phyloP scores from a whole-genome alignment of 371 early-diverging fungal species.

The Rhizopus delemar region DNA sequence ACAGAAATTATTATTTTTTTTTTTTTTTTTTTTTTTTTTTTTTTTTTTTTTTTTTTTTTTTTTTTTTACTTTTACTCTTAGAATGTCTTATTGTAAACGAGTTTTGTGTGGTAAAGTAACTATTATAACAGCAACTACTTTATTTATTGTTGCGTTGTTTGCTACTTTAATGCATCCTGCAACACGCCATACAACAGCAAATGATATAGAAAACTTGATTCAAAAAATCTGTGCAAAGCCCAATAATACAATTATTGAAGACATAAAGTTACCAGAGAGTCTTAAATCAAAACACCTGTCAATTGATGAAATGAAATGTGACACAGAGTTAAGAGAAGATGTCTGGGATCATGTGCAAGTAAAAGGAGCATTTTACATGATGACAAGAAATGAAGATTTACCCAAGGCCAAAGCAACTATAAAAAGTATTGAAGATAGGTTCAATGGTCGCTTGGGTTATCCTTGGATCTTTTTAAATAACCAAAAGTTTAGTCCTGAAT shows the following conservation, averaged over 20 bases:
- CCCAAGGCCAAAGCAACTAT: slow-evolving; percentile 38
- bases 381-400: slow-evolving; percentile 36
- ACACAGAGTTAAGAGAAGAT: slow-evolving; percentile 10
- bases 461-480: slow-evolving; percentile 56
- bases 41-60: neutral
- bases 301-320: neutral
- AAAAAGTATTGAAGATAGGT: slow-evolving; percentile 49
- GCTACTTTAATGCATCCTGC: neutral
- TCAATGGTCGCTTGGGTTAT: slow-evolving; percentile 40
- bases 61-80: neutral
- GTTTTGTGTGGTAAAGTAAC: slow-evolving; percentile 1
- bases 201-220: slow-evolving; percentile 20
- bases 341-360: slow-evolving; percentile 27
- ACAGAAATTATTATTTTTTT: neutral
- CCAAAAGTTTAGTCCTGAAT: slow-evolving; percentile 37
- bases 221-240: slow-evolving; percentile 8
- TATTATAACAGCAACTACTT: neutral
- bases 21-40: neutral
- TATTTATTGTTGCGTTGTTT: neutral
- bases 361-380: slow-evolving; percentile 37
- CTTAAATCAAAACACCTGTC: neutral
- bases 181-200: neutral
- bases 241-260: neutral
- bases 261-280: neutral
- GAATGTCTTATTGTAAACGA: slow-evolving; percentile 2